Conservation (phyloP, 352 stramenopile genomes). For the Globisporangium uncinulatum region DNA sequence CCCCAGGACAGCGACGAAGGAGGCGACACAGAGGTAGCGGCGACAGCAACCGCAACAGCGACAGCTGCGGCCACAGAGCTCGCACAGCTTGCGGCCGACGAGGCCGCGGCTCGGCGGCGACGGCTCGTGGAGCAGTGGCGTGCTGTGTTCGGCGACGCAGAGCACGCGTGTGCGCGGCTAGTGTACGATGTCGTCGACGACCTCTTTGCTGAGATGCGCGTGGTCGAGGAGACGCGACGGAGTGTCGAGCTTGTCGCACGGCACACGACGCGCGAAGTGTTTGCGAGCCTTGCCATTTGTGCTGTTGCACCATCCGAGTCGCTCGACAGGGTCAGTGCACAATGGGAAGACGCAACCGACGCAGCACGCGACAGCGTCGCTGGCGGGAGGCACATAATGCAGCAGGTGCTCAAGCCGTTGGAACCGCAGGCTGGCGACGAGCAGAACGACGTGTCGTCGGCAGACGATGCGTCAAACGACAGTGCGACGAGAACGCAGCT, state of each 20-base stretch:
- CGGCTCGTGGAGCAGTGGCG: constrained; percentile 9
- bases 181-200: constrained; percentile 27
- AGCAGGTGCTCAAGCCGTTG: constrained; percentile 13
- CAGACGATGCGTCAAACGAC: not conserved
- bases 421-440: not conserved
- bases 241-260: constrained; percentile 18
- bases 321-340: constrained; percentile 14
- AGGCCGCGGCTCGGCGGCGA: not conserved
- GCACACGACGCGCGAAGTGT: constrained; percentile 18
- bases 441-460: not conserved
- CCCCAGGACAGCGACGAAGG: not conserved
- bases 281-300: constrained; percentile 22
- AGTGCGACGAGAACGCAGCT: not conserved
- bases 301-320: constrained; percentile 14
- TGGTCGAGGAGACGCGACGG: constrained; percentile 22
- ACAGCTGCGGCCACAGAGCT: not conserved
- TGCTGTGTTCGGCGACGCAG: constrained; percentile 21
- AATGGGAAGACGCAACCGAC: not conserved
- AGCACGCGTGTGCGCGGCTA: constrained; percentile 28
- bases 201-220: constrained; percentile 47
- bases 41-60: constrained; percentile 2
- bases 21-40: too few species aligned
- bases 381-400: not conserved
- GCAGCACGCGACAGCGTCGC: not conserved
- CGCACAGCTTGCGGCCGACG: not conserved